Percentiles rank a stretch among this genome's conserved stretches.
These are phyloP conservation scores for Magnaporthiopsis incrustans DNA, from an alignment of 2,329 filamentous ascomycete species.

Conservation along the genomic window DNA sequence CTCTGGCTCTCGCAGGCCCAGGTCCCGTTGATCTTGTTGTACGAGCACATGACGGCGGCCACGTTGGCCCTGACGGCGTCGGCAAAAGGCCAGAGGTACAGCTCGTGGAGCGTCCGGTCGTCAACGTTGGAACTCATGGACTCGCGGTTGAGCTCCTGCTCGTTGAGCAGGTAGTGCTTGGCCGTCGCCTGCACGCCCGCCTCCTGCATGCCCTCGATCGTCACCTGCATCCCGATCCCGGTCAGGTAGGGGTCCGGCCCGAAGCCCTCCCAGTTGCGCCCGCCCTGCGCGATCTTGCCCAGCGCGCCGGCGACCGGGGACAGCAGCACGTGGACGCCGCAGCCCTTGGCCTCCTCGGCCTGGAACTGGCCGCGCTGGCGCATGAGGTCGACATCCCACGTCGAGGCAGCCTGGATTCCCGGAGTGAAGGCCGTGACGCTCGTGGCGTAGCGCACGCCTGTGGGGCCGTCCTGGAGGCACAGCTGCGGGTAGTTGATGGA, in stretches of 20 bases:
- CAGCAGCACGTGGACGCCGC: slow-evolving; percentile 13
- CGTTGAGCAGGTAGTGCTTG: slow-evolving; percentile 60
- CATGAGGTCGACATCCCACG: slow-evolving; percentile 72
- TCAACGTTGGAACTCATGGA: slow-evolving; percentile 49
- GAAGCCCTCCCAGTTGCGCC: slow-evolving; percentile 80
- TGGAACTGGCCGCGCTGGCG: slow-evolving; percentile 60
- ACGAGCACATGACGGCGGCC: slow-evolving; percentile 63
- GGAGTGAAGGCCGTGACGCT: slow-evolving; percentile 72
- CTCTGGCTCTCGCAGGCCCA: slow-evolving; percentile 60
- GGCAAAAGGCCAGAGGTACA: slow-evolving; percentile 61
- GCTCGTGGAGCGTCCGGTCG: slow-evolving; percentile 60
- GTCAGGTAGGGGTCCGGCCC: slow-evolving; percentile 69
- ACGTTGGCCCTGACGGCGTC: slow-evolving; percentile 60
- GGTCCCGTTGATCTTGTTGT: slow-evolving; percentile 63
- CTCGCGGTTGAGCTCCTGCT: slow-evolving; percentile 55
- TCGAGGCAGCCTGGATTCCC: slow-evolving; percentile 69
- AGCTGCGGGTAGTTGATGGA: slow-evolving; percentile 60
- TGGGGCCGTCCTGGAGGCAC: slow-evolving; percentile 73
- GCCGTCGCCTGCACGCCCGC: slow-evolving; percentile 42
- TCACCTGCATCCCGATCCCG: slow-evolving; percentile 54
- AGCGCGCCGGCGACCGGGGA: slow-evolving; percentile 66
- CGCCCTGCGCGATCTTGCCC: slow-evolving; percentile 64
- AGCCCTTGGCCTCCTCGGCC: slow-evolving; percentile 59
- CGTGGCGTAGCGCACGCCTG: slow-evolving; percentile 65
- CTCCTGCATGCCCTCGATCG: slow-evolving; percentile 49